Percentiles rank a stretch among this genome's conserved stretches.
Evolutionary conservation across 768 basidiomycete genomes (phyloP).

Genomic region (Albatrellus ellisii): DNA sequence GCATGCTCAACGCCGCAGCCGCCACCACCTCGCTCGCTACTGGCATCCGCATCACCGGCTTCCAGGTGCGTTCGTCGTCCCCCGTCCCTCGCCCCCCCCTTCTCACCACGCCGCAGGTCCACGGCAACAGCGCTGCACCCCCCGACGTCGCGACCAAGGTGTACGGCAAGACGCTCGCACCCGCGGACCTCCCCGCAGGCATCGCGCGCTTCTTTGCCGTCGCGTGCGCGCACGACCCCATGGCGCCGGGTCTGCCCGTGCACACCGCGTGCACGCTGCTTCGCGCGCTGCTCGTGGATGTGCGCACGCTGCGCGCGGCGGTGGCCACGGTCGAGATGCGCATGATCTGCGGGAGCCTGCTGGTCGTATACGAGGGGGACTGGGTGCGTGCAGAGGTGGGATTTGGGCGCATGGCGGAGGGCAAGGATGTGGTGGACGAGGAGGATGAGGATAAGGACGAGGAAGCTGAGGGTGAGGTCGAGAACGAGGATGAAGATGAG

Average conservation of each 20-base stretch:
- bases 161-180: constrained; percentile 68
- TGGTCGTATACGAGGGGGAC: constrained; percentile 73
- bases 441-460: constrained; percentile 6
- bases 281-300: constrained; percentile 34
- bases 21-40: constrained; percentile 62
- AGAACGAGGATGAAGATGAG: background rate
- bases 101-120: constrained; percentile 36
- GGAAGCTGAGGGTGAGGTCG: background rate
- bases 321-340: constrained; percentile 50
- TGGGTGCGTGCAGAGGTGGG: constrained; percentile 34
- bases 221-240: constrained; percentile 13
- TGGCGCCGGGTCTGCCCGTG: constrained; percentile 37
- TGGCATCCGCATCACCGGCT: constrained; percentile 80
- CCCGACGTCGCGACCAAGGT: constrained; percentile 54
- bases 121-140: constrained; percentile 42
- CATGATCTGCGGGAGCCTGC: constrained; percentile 71
- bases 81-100: background rate
- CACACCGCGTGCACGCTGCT: constrained; percentile 45
- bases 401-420: constrained; percentile 11
- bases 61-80: constrained; percentile 47
- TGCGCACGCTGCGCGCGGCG: constrained; percentile 35
- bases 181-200: constrained; percentile 60
- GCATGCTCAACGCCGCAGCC: constrained; percentile 62
- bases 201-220: constrained; percentile 71
- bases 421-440: constrained; percentile 7